Base-by-base conservation (phyloP, 495 filamentous ascomycete genomes). In the Penicillium simplicissimum region DNA sequence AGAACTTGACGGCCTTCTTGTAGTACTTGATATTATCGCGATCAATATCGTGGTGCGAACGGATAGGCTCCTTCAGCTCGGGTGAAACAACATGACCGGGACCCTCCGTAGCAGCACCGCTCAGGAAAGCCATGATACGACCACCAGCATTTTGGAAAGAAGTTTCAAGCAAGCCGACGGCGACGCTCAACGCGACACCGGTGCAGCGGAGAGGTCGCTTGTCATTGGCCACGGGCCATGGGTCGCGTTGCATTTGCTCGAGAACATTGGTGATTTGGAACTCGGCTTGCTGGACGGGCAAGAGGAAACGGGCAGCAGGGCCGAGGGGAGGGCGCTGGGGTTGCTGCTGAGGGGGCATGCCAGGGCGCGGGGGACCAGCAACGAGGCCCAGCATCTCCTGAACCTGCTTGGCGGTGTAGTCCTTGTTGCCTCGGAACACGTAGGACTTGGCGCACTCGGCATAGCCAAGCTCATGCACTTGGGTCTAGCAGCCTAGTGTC, bases 1-100 rank as follows among this genome's bases (percentile, higher is more conserved):
- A 99, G 78, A 98, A 99, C 92, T 98, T 99, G 14, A 96, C 76
- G 47, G 96, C 95, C 77, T 98, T 98, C 84, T 99, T 99, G 79
- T 96, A 98, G 74, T 98, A 97, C 75, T 98, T 99, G 80, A 97
- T 96, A 68, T 97, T 97, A 71, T 99, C 96, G 40, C 92, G 86
- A 69, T 99, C 96, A 72, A 99, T 99, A 67, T 99, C 96, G 71
- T 99, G 96, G 79, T 99, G 96, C 36, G 96, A 98, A 69, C 96
- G 88, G 59, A 99, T 98, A 15, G 96, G 92, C 72, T 99, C 96
- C 74, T 93, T 89, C 63, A 99, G 77, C 75, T 99, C 96, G n/a
- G 93, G 92, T 0, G 93, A 92, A 74, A 99, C 95, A 37, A 99
- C 96, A 82, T 96, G 89, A 53, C 96, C 96, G 14, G 95, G 96